Evolutionary conservation across 352 stramenopile species (phyloP), one percentile per base, ranked within the genome.

Genomic region (Pythium oligandrum): DNA sequence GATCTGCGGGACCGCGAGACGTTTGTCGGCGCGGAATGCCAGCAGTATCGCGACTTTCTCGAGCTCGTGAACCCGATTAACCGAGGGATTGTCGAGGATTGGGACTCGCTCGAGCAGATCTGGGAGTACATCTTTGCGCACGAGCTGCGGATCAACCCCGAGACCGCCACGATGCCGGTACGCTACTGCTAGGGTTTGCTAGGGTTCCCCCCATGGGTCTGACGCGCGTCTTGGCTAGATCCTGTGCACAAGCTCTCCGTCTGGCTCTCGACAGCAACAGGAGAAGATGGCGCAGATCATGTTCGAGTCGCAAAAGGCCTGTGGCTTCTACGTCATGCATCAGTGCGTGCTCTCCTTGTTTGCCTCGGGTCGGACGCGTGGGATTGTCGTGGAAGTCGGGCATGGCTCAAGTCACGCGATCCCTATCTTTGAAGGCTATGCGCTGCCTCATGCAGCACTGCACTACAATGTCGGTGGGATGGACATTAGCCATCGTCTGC

Each of bases 291-390:
- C 86, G 6, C 82, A 94, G 68, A 65, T 95, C 44, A 79, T 95
- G 72, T 95, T 95, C 49, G 84, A 95, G 63, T 84, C 75, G 4
- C 79, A 89, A 40, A 90, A 87, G 36, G 78, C 71, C 0, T 77
- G 82, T 40, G 88, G 83, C 4, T 90, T 96, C 37, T 94, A 91
- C 65, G 83, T 88, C 45, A 84, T 92, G 76, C 75, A 94, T 46
- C 78, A 92, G 59, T 82, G 76, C 54, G 78, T 90, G 55, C 59
- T 97, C 2, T 90, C 84, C 32, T 60, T 97, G 5, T 95, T 95
- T 39, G 84, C 88, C 3, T 91, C 87, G 6, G 88, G 88, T 1
- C 78, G 88, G 7, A 97, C 88, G 42, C 66, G 80, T 6, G 88
- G 88, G n/a, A 55, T 96, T 12, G 85, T 94, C 3, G 72, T 96